Evolutionary conservation across 1,284 basidiomycete species (phyloP).

Genomic region (Malassezia caprae): DNA sequence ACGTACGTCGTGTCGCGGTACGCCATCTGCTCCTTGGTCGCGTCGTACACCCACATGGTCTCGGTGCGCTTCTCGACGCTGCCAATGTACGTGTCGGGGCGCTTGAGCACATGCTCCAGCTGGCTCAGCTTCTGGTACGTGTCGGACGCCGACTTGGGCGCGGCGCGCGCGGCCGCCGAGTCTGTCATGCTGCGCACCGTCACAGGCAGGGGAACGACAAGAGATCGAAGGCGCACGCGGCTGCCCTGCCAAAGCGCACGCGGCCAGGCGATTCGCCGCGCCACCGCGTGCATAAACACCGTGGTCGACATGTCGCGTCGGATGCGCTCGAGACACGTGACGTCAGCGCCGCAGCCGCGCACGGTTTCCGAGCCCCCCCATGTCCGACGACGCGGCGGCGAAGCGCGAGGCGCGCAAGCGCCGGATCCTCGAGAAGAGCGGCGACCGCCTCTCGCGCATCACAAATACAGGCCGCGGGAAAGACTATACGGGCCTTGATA

Average conservation of each 20-base stretch:
- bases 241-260: neutral
- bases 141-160: conserved; percentile 74
- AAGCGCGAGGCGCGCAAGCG: conserved; percentile 44
- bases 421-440: conserved; percentile 38
- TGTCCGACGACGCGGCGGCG: conserved; percentile 32
- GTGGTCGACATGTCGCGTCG: neutral
- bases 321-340: conserved; percentile 6
- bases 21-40: conserved; percentile 37
- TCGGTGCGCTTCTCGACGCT: conserved; percentile 45
- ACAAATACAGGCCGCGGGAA: conserved; percentile 43
- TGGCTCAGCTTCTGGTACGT: conserved; percentile 91
- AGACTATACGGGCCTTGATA: conserved; percentile 17
- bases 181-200: conserved; percentile 2
- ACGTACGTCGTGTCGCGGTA: conserved; percentile 72
- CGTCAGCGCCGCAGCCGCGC: conserved; percentile 11
- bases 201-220: neutral
- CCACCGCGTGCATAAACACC: conserved; percentile 8
- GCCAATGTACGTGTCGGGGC: conserved; percentile 94
- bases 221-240: neutral
- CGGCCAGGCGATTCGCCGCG: neutral
- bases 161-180: neutral
- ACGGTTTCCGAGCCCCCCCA: conserved; percentile 2
- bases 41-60: conserved; percentile 46
- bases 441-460: conserved; percentile 43
- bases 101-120: conserved; percentile 89